Base-by-base conservation (phyloP, 495 filamentous ascomycete genomes). In the Podospora pseudopauciseta region DNA sequence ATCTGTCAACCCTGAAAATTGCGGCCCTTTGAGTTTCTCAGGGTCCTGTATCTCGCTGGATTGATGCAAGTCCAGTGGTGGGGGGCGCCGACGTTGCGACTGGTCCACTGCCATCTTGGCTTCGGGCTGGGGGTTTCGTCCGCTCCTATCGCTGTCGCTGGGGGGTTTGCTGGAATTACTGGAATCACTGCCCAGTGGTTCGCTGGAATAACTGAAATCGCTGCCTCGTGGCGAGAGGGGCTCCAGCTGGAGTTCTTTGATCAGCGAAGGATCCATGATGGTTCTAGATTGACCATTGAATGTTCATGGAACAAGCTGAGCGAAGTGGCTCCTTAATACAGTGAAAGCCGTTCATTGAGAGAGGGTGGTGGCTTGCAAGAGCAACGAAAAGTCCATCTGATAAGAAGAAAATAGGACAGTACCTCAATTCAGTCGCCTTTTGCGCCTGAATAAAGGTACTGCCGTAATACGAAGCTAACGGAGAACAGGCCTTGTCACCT, bases 31-130 rank as follows among this genome's bases (percentile, higher is more conserved):
- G 11, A 49, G 39, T 16, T 49, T 49, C 15, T 18, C 39, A 49
- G 39, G 39, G 39, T 58, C 55, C 55, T 58, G 13, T 19, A 13
- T 19, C 23, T 26, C n/a, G 3, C 5, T 19, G 9, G 49, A 60
- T 60, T 65, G 23, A 44, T 32, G 57, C 19, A 28, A 19, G 27
- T 62, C 26, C 9, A 28, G 26, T 13, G 13, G 63, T 56, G 32
- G 30, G 32, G 69, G 34, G n/a, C 55, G 55, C 39, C 7, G 44
- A 27, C 58, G 3, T 28, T 57, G 60, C 9, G 9, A 23, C 60
- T 2, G 27, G 30, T 65, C 57, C 65, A 71, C 69, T 61, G 68
- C 68, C 69, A 71, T 71, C 28, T 68, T 44, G 44, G 53, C 49
- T 61, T 13, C 30, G 44, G 18, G 54, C 16, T 15, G 16, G 56